These are phyloP conservation scores for Neolentinus lepideus DNA, from an alignment of 1,284 basidiomycete genomes.

Conservation along the genomic window DNA sequence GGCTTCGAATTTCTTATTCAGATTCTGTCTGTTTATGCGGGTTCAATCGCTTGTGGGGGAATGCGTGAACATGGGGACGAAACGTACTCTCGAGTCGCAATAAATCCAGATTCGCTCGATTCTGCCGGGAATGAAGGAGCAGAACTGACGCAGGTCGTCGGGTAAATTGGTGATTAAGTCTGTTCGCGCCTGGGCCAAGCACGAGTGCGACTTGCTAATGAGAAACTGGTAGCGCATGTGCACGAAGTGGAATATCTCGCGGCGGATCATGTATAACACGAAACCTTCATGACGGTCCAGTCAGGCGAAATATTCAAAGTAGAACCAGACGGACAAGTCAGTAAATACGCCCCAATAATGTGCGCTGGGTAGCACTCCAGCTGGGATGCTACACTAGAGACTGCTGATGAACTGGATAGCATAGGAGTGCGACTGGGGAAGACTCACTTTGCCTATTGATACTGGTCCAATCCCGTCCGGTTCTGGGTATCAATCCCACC, in stretches of 20 bases:
- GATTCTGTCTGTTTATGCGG: no score
- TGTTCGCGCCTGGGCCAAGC: slow-evolving; percentile 66
- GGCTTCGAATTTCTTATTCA: slow-evolving; percentile 58
- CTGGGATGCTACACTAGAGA: slow-evolving; percentile 24
- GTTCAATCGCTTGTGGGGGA: no score
- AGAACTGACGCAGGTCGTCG: slow-evolving; percentile 56
- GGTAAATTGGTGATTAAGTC: slow-evolving; percentile 75
- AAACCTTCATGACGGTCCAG: slow-evolving; percentile 36
- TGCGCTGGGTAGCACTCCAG: slow-evolving; percentile 37
- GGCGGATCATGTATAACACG: slow-evolving; percentile 62
- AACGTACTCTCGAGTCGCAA: slow-evolving; percentile 32
- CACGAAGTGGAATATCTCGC: slow-evolving; percentile 61
- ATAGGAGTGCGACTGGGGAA: not conserved
- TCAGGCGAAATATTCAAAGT: not conserved
- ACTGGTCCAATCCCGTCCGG: slow-evolving; percentile 27
- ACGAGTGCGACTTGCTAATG: slow-evolving; percentile 53
- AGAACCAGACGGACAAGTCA: slow-evolving; percentile 30
- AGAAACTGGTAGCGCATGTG: slow-evolving; percentile 66
- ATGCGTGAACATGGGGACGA: no score
- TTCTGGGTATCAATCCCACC: slow-evolving; percentile 30
- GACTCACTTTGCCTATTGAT: slow-evolving; percentile 43
- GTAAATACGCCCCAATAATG: slow-evolving; percentile 36
- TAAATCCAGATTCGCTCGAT: slow-evolving; percentile 76
- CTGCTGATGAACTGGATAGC: slow-evolving; percentile 2
- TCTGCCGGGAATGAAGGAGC: slow-evolving; percentile 69